Conservation (phyloP, 805 yeast genomes). For the Metschnikowia matae region DNA sequence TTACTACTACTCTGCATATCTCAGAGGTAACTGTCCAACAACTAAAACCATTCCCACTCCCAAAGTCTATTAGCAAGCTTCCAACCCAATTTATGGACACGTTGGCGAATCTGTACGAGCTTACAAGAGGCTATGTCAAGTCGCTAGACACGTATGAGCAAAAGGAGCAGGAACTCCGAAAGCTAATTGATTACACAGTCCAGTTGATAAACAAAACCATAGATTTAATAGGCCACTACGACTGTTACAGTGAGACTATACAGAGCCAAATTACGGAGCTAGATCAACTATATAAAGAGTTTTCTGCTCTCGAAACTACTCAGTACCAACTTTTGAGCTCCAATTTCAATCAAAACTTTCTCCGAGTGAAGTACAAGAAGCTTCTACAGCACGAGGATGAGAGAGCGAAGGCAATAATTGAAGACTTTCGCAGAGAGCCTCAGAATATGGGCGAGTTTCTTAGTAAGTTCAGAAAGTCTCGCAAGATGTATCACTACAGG, state of each 20-base stretch:
- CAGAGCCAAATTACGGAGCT: slow-evolving; percentile 22
- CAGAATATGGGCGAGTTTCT: slow-evolving; percentile 18
- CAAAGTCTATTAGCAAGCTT: slow-evolving; percentile 25
- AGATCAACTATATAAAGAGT: slow-evolving; percentile 28
- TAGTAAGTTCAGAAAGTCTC: slow-evolving; percentile 18
- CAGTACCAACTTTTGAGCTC: slow-evolving; percentile 38
- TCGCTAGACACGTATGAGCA: slow-evolving; percentile 23
- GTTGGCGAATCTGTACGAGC: slow-evolving; percentile 25
- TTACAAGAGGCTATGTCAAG: slow-evolving; percentile 24
- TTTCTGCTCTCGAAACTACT: slow-evolving; percentile 30
- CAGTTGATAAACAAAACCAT: slow-evolving; percentile 21
- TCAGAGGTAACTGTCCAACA: not conserved
- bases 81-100: slow-evolving; percentile 26
- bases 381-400: slow-evolving; percentile 7
- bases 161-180: slow-evolving; percentile 20
- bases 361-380: slow-evolving; percentile 10
- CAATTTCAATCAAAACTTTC: slow-evolving; percentile 31
- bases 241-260: slow-evolving; percentile 19
- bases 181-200: slow-evolving; percentile 15
- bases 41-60: slow-evolving; percentile 25
- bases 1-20: not conserved
- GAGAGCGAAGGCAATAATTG: not conserved
- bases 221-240: slow-evolving; percentile 18
- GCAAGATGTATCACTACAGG: slow-evolving; percentile 32
- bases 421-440: slow-evolving; percentile 1